A percentile compares a stretch with the other conserved stretches of the same genome.
phyloP scores from a whole-genome alignment of 2,329 filamentous ascomycete species.

The Phoma sp. region DNA sequence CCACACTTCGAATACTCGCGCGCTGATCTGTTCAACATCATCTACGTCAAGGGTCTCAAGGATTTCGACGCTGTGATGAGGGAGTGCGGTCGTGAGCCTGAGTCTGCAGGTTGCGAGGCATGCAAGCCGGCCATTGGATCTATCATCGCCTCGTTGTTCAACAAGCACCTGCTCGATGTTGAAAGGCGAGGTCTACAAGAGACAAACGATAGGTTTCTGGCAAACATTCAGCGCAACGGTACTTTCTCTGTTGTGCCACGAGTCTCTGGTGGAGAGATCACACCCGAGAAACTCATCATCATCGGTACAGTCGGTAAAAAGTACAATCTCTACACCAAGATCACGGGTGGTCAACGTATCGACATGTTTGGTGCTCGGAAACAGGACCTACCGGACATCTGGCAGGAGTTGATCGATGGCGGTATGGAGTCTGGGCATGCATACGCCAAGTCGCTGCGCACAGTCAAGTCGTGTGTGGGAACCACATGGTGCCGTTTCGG shows the following conservation, averaged over 20 bases:
- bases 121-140: constrained; percentile 85
- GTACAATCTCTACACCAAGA: constrained; percentile 86
- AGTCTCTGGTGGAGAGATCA: constrained; percentile 85
- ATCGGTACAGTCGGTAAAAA: constrained; percentile 86
- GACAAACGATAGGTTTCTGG: constrained; percentile 87
- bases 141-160: constrained; percentile 83
- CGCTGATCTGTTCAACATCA: constrained; percentile 87
- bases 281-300: constrained; percentile 80
- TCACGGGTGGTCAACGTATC: constrained; percentile 89
- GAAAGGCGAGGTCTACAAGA: constrained; percentile 79
- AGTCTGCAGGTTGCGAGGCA: constrained; percentile 80
- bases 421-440: constrained; percentile 92
- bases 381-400: constrained; percentile 82
- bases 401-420: constrained; percentile 78
- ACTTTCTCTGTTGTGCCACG: constrained; percentile 89
- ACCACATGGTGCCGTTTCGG: constrained; percentile 91
- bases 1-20: constrained; percentile 83
- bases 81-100: constrained; percentile 72
- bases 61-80: constrained; percentile 79
- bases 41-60: constrained; percentile 79
- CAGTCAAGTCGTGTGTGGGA: constrained; percentile 90
- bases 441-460: constrained; percentile 86
- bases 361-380: constrained; percentile 93
- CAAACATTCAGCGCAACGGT: constrained; percentile 89
- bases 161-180: constrained; percentile 79